phyloP scores from a whole-genome alignment of 179 eudicot species.

The Spinacia oleracea region DNA sequence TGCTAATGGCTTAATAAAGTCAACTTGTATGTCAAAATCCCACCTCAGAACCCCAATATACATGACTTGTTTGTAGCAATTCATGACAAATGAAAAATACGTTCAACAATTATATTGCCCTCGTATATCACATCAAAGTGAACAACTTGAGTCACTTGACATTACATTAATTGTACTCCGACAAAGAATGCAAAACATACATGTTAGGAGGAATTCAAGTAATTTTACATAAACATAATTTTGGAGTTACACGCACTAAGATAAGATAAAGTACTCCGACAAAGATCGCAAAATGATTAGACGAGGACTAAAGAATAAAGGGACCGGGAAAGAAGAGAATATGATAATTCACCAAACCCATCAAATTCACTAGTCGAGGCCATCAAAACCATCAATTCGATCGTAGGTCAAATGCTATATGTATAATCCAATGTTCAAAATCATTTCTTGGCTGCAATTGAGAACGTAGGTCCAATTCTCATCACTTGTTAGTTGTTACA shows the following conservation, averaged over 20 bases:
- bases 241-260: slow-evolving; percentile 18
- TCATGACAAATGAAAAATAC: too few relatives aligned
- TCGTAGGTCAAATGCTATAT: slow-evolving; percentile 34
- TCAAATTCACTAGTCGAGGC: too few relatives aligned
- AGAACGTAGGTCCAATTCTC: slow-evolving; percentile 32
- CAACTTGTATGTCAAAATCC: slow-evolving; percentile 24
- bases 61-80: too few relatives aligned
- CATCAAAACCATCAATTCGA: background rate
- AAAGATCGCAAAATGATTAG: slow-evolving; percentile 28
- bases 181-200: too few relatives aligned
- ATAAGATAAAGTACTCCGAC: slow-evolving; percentile 20
- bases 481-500: background rate
- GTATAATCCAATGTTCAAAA: slow-evolving; percentile 17
- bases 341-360: slow-evolving; percentile 31
- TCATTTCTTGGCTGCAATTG: slow-evolving; percentile 29
- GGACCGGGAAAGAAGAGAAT: slow-evolving; percentile 22
- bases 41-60: background rate
- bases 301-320: slow-evolving; percentile 15
- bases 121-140: too few relatives aligned
- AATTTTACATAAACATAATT: background rate
- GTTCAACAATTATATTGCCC: too few relatives aligned
- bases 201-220: background rate
- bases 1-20: background rate
- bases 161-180: too few relatives aligned
- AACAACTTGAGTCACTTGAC: too few relatives aligned